Percentiles rank a stretch among this genome's conserved stretches.
These are phyloP conservation scores for Neophaeococcomyces aloes DNA, from an alignment of 2,329 filamentous ascomycete species.

Conservation along the genomic window DNA sequence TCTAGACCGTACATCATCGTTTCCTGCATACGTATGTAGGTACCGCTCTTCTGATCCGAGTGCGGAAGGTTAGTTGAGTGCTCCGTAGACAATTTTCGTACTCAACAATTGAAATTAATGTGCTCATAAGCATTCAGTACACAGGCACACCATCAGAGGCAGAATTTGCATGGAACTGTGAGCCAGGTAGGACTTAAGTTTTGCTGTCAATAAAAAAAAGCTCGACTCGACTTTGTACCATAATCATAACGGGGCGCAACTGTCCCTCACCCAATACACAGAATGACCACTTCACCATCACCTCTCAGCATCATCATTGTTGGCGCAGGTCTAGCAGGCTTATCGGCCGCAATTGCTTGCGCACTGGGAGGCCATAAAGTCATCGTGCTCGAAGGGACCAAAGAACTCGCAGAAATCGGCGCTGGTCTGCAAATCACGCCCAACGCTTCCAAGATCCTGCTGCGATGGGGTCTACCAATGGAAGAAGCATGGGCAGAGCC, in stretches of 20 bases:
- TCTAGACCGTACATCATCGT: no score
- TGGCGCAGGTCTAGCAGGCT: constrained; percentile 25
- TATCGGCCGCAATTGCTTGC: constrained; percentile 24
- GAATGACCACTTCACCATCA: background rate
- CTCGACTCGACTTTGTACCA: background rate
- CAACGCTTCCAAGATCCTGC: constrained; percentile 19
- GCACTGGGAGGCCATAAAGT: constrained; percentile 21
- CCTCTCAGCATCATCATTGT: constrained; percentile 30
- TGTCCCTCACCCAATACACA: background rate
- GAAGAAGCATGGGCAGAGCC: constrained; percentile 3
- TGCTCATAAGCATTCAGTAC: no score
- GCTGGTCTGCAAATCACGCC: constrained; percentile 22
- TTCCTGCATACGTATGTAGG: no score
- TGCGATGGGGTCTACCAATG: constrained; percentile 12
- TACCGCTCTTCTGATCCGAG: no score
- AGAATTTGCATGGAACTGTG: no score
- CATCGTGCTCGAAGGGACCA: constrained; percentile 22
- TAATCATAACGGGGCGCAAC: background rate
- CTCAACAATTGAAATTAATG: no score
- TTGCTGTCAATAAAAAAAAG: no score
- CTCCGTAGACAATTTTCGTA: no score
- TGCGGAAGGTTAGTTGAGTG: no score
- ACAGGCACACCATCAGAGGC: no score
- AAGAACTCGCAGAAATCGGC: constrained; percentile 18
- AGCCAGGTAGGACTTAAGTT: no score